Evolutionary conservation across 139 green algal species (phyloP).

Genomic region (Chlamydomonas eustigma): DNA sequence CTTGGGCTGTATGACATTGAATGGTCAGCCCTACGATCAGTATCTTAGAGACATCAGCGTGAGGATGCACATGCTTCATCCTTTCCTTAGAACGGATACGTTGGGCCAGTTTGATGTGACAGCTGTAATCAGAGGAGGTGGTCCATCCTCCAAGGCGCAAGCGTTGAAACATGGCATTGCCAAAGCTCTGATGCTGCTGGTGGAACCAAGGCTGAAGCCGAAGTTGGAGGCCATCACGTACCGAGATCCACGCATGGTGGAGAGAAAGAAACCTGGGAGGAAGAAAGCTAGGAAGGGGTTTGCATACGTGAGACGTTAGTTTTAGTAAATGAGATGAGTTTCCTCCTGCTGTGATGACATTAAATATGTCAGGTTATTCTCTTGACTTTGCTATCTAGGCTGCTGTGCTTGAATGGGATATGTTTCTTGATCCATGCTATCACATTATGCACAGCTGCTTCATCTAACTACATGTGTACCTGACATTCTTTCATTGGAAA

Average conservation of each 20-base stretch:
- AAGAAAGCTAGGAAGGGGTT: conserved; percentile 80
- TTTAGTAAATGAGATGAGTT: no score
- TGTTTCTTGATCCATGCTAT: no score
- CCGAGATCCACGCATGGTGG: conserved; percentile 62
- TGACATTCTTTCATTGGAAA: no score
- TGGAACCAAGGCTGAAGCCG: not conserved
- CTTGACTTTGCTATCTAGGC: no score
- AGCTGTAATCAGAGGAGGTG: conserved; percentile 47
- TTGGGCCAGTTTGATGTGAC: conserved; percentile 65
- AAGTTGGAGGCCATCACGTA: not conserved
- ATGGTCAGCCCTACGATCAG: conserved; percentile 54
- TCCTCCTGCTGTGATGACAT: no score
- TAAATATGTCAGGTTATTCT: no score
- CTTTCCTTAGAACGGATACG: conserved; percentile 66
- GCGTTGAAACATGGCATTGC: conserved; percentile 80
- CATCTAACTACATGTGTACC: no score
- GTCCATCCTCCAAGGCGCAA: conserved; percentile 62
- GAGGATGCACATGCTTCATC: conserved; percentile 64
- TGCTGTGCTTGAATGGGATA: no score
- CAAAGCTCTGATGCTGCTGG: conserved; percentile 51
- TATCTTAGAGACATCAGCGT: conserved; percentile 68
- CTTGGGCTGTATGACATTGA: conserved; percentile 62
- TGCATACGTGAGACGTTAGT: conserved; percentile 87
- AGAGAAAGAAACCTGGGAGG: conserved; percentile 92
- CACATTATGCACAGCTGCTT: no score